Evolutionary conservation across 495 filamentous ascomycete species (phyloP).

Genomic region (Talaromyces borbonicus): DNA sequence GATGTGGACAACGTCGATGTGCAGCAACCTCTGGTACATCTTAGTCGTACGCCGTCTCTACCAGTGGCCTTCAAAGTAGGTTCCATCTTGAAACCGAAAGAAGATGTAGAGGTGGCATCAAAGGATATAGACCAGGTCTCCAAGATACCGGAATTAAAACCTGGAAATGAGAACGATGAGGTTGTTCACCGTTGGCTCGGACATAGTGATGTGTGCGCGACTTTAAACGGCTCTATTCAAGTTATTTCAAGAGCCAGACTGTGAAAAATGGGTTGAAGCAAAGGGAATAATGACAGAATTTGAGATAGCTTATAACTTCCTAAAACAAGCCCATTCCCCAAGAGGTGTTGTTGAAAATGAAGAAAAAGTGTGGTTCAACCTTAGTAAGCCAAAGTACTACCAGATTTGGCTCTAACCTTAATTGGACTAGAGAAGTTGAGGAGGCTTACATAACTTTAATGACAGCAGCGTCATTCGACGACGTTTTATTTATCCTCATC

Average conservation of each 20-base stretch:
- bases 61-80: background rate
- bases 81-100: background rate
- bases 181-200: background rate
- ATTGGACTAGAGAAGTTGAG: background rate
- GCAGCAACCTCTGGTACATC: slow-evolving; percentile 1
- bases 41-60: slow-evolving; percentile 5
- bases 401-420: background rate
- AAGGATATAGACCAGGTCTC: background rate
- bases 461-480: background rate
- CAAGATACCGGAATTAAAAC: background rate
- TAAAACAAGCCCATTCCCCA: too few species aligned
- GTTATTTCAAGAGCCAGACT: background rate
- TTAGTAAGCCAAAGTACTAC: too few species aligned
- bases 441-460: background rate
- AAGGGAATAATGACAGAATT: too few species aligned
- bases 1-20: slow-evolving; percentile 2
- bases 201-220: background rate
- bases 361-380: too few species aligned
- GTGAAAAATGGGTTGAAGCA: too few species aligned
- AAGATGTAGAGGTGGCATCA: background rate
- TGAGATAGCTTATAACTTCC: too few species aligned
- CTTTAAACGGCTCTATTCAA: background rate
- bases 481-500: background rate
- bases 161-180: background rate
- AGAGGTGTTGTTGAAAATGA: too few species aligned